Base-by-base conservation (phyloP, 1,139 yeast genomes). In the Sugiyamaella neomexicana region DNA sequence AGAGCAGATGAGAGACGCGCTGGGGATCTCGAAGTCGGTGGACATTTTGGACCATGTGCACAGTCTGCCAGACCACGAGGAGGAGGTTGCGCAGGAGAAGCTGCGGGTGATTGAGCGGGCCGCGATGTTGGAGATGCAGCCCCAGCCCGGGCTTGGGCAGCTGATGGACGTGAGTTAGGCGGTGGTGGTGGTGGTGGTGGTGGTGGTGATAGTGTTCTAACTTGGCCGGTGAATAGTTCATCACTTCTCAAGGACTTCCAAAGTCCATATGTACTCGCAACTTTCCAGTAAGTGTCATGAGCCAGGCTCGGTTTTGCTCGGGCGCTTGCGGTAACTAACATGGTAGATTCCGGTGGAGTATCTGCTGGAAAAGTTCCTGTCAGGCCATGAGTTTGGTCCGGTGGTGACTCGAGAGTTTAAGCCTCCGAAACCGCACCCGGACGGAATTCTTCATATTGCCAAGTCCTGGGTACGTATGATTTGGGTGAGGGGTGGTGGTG, bases 341-440 rank as follows among this genome's bases (percentile, higher is more conserved):
- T 32, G 8, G 25, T 41, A 65, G 65, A 69, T 69, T 6, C 83
- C 84, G 0, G 87, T 83, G 1, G 67, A 75, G 29, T 76, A 80
- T 62, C 71, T 83, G 37, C 66, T 80, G 23, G 57, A 68, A 2
- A 73, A 71, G 25, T 79, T 75, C 62, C 63, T 83, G 9, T 72
- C 75, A 2, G 70, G 66, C 2, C 71, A 75, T 44, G 58, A 68
- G n/a, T 74, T 81, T 58, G 76, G 74, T n/a, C 81, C 84, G 1
- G 73, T 43, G 23, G 65, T 83, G 2, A 83, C 88, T 0, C 75
- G 89, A 37, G 82, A 80, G 17, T 83, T 83, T 64, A 68, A 73
- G 51, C 88, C 88, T 0, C 80, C 88, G 9, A 83, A 83, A 63
- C 89, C 89, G 1, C 74, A 79, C 13, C 86, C 87, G 0, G 79